phyloP scores from a whole-genome alignment of 257 asterid species.

The Solanum pennellii region DNA sequence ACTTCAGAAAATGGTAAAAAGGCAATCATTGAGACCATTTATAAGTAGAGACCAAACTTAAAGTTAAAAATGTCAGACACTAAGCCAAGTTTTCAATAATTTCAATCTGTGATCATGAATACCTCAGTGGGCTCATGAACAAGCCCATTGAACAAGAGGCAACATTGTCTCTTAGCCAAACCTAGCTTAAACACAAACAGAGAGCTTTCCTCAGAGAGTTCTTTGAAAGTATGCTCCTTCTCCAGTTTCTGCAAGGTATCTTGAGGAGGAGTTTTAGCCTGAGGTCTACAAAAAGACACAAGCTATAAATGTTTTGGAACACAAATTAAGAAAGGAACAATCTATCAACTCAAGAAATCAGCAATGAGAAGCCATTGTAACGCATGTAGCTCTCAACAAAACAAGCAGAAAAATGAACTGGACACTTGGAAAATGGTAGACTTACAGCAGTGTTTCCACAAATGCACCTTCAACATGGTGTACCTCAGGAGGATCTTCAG shows the following conservation, averaged over 20 bases:
- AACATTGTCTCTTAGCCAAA: slow-evolving; percentile 61
- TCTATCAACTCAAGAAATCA: background rate
- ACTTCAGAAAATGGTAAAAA: background rate
- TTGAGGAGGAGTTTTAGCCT: slow-evolving; percentile 78
- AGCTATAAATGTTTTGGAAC: background rate
- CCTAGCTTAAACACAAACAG: slow-evolving; percentile 80
- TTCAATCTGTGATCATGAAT: background rate
- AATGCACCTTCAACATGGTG: slow-evolving; percentile 95
- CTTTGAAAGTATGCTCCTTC: slow-evolving; percentile 56
- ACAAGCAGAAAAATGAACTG: background rate
- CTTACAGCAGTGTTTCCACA: slow-evolving; percentile 87
- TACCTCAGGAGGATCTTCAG: slow-evolving; percentile 64
- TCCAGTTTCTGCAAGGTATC: slow-evolving; percentile 68
- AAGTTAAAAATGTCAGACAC: background rate
- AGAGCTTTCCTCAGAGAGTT: slow-evolving; percentile 65
- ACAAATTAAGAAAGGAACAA: background rate
- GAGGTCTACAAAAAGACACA: slow-evolving; percentile 42
- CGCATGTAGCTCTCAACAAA: background rate
- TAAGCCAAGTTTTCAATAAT: background rate
- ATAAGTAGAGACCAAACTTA: background rate
- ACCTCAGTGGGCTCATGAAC: slow-evolving; percentile 89
- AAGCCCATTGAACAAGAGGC: slow-evolving; percentile 94
- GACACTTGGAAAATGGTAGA: background rate
- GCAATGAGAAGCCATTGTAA: background rate
- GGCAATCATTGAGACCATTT: background rate